These are phyloP conservation scores for Sarcodon sp. DNA, from an alignment of 768 basidiomycete genomes.

Conservation along the genomic window DNA sequence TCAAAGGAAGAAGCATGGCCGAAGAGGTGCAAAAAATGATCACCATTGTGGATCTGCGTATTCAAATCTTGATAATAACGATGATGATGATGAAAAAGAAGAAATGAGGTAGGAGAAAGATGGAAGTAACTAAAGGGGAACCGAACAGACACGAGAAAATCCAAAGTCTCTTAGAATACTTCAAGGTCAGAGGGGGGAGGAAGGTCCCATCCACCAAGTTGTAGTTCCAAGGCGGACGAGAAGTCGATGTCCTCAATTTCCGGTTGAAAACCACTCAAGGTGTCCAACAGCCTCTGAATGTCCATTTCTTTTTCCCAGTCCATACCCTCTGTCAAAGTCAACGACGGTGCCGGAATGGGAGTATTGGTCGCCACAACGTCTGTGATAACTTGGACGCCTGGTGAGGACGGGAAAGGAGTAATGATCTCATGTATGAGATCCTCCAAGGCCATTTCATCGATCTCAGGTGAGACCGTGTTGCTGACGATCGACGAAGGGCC, in stretches of 20 bases:
- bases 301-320: constrained; percentile 32
- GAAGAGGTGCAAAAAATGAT: neutral
- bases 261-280: constrained; percentile 25
- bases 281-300: constrained; percentile 49
- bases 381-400: constrained; percentile 11
- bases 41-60: too few species aligned
- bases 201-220: constrained; percentile 12
- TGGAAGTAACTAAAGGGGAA: neutral
- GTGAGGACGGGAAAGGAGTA: constrained; percentile 28
- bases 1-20: neutral
- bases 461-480: constrained; percentile 11
- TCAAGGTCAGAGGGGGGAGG: constrained; percentile 9
- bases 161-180: neutral
- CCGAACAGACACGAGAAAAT: neutral
- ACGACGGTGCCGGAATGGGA: constrained; percentile 8
- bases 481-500: constrained; percentile 11
- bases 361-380: constrained; percentile 11
- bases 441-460: constrained; percentile 57
- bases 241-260: constrained; percentile 10
- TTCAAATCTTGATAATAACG: too few species aligned
- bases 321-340: constrained; percentile 12
- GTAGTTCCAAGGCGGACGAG: constrained; percentile 11
- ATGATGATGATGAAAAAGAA: neutral
- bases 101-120: neutral
- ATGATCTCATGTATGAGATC: constrained; percentile 60